Evolutionary conservation across 106 monocot species (phyloP).

Genomic region (Xerophyta viscosa): DNA sequence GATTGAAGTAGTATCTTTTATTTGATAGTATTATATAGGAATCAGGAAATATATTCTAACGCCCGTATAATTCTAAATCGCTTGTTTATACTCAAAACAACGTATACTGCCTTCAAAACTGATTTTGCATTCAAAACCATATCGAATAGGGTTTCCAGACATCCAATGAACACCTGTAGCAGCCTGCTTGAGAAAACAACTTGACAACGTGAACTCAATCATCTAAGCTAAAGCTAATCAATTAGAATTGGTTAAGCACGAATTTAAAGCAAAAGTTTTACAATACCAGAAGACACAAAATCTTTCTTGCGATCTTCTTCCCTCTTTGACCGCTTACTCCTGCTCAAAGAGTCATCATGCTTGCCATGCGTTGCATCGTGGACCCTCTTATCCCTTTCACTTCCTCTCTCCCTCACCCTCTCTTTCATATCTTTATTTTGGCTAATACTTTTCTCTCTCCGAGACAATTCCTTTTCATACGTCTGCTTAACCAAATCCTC

Average conservation of each 20-base stretch:
- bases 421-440: slow-evolving; percentile 11
- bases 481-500: slow-evolving; percentile 29
- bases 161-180: no score
- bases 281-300: slow-evolving; percentile 3
- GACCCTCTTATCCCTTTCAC: slow-evolving; percentile 2
- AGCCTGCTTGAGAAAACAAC: no score
- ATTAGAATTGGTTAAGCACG: not conserved
- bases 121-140: no score
- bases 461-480: slow-evolving; percentile 42
- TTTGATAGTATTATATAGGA: no score
- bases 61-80: no score
- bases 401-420: slow-evolving; percentile 1
- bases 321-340: not conserved
- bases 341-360: not conserved
- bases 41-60: no score
- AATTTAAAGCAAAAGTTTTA: no score
- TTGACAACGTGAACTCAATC: no score
- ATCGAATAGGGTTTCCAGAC: no score
- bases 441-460: slow-evolving; percentile 30
- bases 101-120: no score
- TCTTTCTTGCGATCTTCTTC: slow-evolving; percentile 9
- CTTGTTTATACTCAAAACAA: no score
- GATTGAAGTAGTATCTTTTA: no score
- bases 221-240: not conserved
- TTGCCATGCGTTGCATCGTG: not conserved